phyloP scores from a whole-genome alignment of 495 filamentous ascomycete species.

The Usnea hakonensis region DNA sequence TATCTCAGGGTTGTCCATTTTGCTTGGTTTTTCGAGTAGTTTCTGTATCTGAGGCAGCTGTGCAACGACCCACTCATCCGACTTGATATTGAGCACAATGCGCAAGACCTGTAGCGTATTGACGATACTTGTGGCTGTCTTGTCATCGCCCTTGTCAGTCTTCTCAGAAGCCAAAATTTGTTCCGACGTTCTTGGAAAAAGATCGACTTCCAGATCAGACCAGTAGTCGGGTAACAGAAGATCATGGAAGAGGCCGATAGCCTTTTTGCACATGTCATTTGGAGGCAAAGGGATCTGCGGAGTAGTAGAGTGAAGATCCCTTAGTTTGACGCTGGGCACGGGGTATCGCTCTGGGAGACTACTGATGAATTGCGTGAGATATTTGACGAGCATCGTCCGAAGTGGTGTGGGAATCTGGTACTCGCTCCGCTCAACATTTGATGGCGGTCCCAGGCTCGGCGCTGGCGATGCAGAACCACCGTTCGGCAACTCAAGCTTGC shows the following conservation, averaged over 20 bases:
- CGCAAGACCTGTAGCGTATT: constrained; percentile 87
- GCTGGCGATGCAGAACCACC: constrained; percentile 33
- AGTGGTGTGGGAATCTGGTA: constrained; percentile 60
- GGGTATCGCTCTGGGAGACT: constrained; percentile 76
- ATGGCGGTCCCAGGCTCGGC: constrained; percentile 41
- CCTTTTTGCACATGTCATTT: constrained; percentile 77
- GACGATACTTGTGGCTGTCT: constrained; percentile 73
- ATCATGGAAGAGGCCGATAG: constrained; percentile 71
- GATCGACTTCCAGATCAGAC: constrained; percentile 84
- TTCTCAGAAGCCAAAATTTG: constrained; percentile 66
- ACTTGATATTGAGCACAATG: constrained; percentile 75
- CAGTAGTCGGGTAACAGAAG: constrained; percentile 84
- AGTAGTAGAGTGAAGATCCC: constrained; percentile 42
- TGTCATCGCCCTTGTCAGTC: constrained; percentile 55
- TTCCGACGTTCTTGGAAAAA: constrained; percentile 85
- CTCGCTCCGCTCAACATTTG: constrained; percentile 51
- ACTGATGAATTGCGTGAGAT: constrained; percentile 89
- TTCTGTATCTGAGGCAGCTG: constrained; percentile 72
- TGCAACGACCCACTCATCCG: constrained; percentile 80
- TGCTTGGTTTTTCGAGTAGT: constrained; percentile 81
- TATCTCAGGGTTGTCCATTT: constrained; percentile 78
- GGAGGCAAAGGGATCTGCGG: constrained; percentile 43
- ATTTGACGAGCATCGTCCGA: constrained; percentile 75
- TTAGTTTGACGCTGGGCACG: constrained; percentile 58
- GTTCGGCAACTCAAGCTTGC: constrained; percentile 57